Evolutionary conservation across 805 yeast species (phyloP), one percentile per base, ranked within the genome.

Genomic region (Hanseniaspora lindneri): DNA sequence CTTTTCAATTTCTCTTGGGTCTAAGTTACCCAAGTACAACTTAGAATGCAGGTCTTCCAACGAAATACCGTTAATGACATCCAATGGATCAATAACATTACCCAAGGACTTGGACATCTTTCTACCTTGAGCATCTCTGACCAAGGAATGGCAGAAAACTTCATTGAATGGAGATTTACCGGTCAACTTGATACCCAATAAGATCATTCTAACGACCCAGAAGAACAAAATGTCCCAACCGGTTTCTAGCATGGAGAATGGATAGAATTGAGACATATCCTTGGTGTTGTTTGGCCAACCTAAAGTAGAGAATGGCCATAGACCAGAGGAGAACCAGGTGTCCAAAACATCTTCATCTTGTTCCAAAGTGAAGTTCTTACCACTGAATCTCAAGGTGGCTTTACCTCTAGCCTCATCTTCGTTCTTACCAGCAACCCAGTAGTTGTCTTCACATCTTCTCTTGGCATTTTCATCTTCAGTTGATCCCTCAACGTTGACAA

Each of bases 191-290:
- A 87, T 65, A 54, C 95, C 92, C 61, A 92, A 71, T 70, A 89
- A 74, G 55, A 89, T 81, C 98, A 92, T 92, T 70, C 98, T 79
- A 25, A 92, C 75, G 47, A 92, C 97, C 98, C 98, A 92, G 82
- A 92, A 92, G 77, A 92, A 92, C 62, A 92, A 73, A 63, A 89
- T 89, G 72, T 89, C 98, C 98, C 98, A 92, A 58, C 98, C 98
- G 44, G 98, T 92, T 69, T 92, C 98, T 60, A 92, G 72, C 83
- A 92, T 72, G 24, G 94, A 80, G 80, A 87, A 81, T 56, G 98
- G 97, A 61, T 77, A 81, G 69, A 85, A 92, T 46, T 68, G 67
- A 58, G 76, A 73, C 74, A 86, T 66, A 63, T 92, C 98, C 46
- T 65, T 59, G 48, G 88, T 74, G 62, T 76, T 69, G 52, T 79